Evolutionary conservation across 2,329 filamentous ascomycete genomes (phyloP).

Genomic region (Graphiopsis chlorocephala): DNA sequence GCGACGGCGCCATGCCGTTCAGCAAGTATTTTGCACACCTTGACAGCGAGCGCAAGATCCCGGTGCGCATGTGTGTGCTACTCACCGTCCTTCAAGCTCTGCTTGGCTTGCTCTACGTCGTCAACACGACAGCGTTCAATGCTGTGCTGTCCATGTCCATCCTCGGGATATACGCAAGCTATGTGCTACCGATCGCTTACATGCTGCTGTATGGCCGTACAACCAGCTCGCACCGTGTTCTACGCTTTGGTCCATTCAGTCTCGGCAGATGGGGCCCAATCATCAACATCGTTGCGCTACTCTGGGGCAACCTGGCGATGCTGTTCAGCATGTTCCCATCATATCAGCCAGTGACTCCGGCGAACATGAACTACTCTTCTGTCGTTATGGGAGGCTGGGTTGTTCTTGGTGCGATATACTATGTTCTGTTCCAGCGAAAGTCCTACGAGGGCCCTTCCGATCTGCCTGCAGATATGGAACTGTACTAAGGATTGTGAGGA

Average conservation of each 20-base stretch:
- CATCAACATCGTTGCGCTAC: slow-evolving; percentile 42
- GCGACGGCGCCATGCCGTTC: slow-evolving; percentile 17
- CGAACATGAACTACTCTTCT: slow-evolving; percentile 47
- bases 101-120: slow-evolving; percentile 50
- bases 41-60: slow-evolving; percentile 37
- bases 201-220: slow-evolving; percentile 39
- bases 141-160: slow-evolving; percentile 55
- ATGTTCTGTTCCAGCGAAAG: slow-evolving; percentile 40
- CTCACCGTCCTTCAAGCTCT: slow-evolving; percentile 48
- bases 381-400: slow-evolving; percentile 36
- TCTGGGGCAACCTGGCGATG: slow-evolving; percentile 46
- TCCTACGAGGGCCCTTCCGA: slow-evolving; percentile 25
- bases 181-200: slow-evolving; percentile 55
- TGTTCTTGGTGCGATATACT: slow-evolving; percentile 42
- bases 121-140: slow-evolving; percentile 47
- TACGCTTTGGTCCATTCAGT: slow-evolving; percentile 25
- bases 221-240: not conserved
- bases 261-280: slow-evolving; percentile 37
- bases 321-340: slow-evolving; percentile 49
- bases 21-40: slow-evolving; percentile 36
- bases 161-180: slow-evolving; percentile 54
- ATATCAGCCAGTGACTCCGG: slow-evolving; percentile 38
- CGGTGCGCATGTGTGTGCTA: slow-evolving; percentile 43
- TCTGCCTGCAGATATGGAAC: not conserved
- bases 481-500: not conserved